Base-by-base conservation (phyloP, 2,329 filamentous ascomycete species). In the Xylaria hypoxylon region DNA sequence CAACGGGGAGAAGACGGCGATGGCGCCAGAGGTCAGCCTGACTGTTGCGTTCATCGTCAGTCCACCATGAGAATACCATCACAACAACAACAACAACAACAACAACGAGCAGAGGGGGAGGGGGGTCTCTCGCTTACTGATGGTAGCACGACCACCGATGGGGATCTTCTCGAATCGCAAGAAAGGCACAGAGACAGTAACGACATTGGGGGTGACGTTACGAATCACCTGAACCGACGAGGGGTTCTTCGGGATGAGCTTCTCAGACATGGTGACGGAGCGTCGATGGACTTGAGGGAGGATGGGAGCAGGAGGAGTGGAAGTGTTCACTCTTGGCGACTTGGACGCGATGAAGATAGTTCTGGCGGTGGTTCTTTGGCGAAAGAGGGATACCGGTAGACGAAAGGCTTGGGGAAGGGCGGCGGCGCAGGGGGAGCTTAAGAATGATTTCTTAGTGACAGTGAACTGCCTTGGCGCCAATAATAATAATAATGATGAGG, bases 1-100 rank as follows among this genome's bases (percentile, higher is more conserved):
- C 92, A 22, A 96, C 92, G 19, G 96, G 96, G 94, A 97, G 86
- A 97, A 97, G 78, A 97, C 90, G 71, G 93, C 92, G 45, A 98
- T 87, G 51, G 87, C 83, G 63, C 94, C 94, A 10, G 89, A 90
- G 64, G 88, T 86, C 72, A 99, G 40, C 33, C 56, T 70, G 58
- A 70, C 68, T 70, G 33, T 68, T 59, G 47, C 7, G 44, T 24
- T 26, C 2, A 11, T 59, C 35, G 60, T 68, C 60, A 68, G 66
- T 19, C 6, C 7, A 15, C n/a, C 11, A 11, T 47, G 0, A 6
- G 19, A 19, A 31, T 2, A 10, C n/a, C n/a, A n/a, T n/a, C n/a
- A n/a, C n/a, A n/a, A n/a, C n/a, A n/a, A n/a, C n/a, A n/a, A n/a
- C n/a, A n/a, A n/a, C n/a, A n/a, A n/a, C n/a, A n/a, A n/a, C n/a